Base-by-base conservation (phyloP, 768 basidiomycete species). In the Podaxis sp. region DNA sequence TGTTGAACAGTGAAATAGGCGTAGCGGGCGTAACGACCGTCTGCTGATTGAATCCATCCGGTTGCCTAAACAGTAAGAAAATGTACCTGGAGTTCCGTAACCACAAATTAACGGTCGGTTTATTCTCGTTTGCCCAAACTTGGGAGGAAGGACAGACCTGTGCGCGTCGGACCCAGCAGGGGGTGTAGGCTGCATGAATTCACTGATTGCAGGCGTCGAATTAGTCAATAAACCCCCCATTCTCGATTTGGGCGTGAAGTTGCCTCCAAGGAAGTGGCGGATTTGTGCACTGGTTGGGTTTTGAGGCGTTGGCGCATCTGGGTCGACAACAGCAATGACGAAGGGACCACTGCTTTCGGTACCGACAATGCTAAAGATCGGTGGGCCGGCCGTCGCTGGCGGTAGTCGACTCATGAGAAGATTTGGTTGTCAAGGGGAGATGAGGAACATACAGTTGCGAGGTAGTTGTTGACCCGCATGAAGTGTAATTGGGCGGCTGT, bases 241-340 rank as follows among this genome's bases (percentile, higher is more conserved):
- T 1, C 35, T 42, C 13, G n/a, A 42, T 0, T 25, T 2, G n/a
- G 51, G 23, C 21, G 63, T 27, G 64, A 76, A 79, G 61, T 77
- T 71, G 0, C 75, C 74, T 3, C 77, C 77, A 0, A 81, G 70
- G 71, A 78, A 80, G 61, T 81, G 80, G 4, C 79, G 73, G 48
- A 79, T 76, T 59, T 80, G 77, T 0, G 77, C 69, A 10, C 10
- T 52, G 1, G 73, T 77, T 4, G 77, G 78, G 5, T 57, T 66
- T 59, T 77, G 74, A 0, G 79, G 79, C 7, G 78, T 79, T 14
- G 79, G 79, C 11, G 77, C 79, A 64, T 82, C 80, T 2, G 78
- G 80, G 55, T 81, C 80, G 1, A 80, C 75, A 4, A 72, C 63
- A 2, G 75, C 75, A 13, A 81, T 61, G 13, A 81, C 76, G 66